Evolutionary conservation across 768 basidiomycete species (phyloP), one percentile per base, ranked within the genome.

Genomic region (Porpolomopsis calyptriformis): DNA sequence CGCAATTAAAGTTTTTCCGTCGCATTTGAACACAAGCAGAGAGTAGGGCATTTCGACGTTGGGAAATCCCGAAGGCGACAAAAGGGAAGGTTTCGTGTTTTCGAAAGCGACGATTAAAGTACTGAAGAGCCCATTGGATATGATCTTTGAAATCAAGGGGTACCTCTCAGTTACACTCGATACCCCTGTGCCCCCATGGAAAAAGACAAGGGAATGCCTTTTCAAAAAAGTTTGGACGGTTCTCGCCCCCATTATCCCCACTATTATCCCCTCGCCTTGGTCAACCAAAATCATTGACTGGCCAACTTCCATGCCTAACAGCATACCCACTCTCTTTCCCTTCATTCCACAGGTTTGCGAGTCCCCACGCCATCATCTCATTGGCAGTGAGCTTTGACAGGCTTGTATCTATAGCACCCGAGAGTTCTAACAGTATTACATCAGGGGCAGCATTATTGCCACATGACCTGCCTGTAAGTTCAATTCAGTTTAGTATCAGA

Each of bases 231-330:
- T 60, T 58, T 0, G 46, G 45, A 10, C 50, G 44, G 16, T 46
- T 20, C 26, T n/a, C n/a, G n/a, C n/a, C n/a, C n/a, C n/a, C n/a
- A n/a, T n/a, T n/a, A 4, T 54, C 52, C 1, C 55, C 46, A 1
- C 45, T 18, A 1, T 27, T 33, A 25, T 57, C n/a, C n/a, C n/a
- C n/a, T 52, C 0, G 20, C 5, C 22, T 54, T 18, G 0, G n/a
- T n/a, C n/a, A n/a, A n/a, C 57, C 26, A 31, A 60, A 65, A 43
- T 67, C 64, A 36, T 62, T 63, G 1, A 67, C 53, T 16, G 58
- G 56, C 0, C 48, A 43, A 24, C 53, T 55, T 0, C 63, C 54
- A 22, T 55, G 37, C 4, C 49, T n/a, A 14, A 60, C 55, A 12
- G 49, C 54, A 48, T 62, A 66, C 0, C 25, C 55, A 2, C 53